Base-by-base conservation (phyloP, 2,329 filamentous ascomycete species). In the Cordyceps farinosa region DNA sequence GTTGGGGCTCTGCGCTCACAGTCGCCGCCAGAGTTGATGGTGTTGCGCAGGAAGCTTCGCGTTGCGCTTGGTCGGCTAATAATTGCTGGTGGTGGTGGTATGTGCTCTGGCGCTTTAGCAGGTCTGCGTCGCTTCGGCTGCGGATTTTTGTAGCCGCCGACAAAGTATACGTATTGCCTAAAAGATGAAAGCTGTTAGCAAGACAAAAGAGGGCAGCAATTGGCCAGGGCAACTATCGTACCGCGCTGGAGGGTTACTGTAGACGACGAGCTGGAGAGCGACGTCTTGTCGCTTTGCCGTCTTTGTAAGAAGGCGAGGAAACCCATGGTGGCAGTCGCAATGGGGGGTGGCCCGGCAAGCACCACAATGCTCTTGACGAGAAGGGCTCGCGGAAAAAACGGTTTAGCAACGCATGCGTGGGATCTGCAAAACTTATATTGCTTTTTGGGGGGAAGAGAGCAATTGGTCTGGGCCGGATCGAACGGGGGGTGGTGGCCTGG, bases 271-370 rank as follows among this genome's bases (percentile, higher is more conserved):
- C 11, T 38, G 9, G 36, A 45, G 2, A 50, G 22, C 4, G 44
- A 38, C 45, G 61, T 22, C 42, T 32, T 63, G 48, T 59, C 54
- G 40, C 40, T 40, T 30, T 44, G 22, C 30, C 54, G 56, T 15
- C 61, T 42, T 32, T 57, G 40, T 9, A 63, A 30, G 38, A 63
- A 63, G 17, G 61, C 30, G 22, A 63, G 48, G 32, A 63, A 54
- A 8, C 61, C 61, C 61, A 63, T 63, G 32, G 8, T 53, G 54
- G 30, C 29, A n/a, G 36, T 40, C 22, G 27, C 34, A 11, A 50
- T 34, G 22, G 8, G 11, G 22, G 15, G 27, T 61, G 58, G 22
- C 22, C 48, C 17, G 30, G 22, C 32, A 40, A 22, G 60, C 15
- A 42, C 42, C 60, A 56, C 10, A 55, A 51, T 17, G 40, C 40